Conservation (phyloP, 345 rosid species). For the Populus ilicifolia region DNA sequence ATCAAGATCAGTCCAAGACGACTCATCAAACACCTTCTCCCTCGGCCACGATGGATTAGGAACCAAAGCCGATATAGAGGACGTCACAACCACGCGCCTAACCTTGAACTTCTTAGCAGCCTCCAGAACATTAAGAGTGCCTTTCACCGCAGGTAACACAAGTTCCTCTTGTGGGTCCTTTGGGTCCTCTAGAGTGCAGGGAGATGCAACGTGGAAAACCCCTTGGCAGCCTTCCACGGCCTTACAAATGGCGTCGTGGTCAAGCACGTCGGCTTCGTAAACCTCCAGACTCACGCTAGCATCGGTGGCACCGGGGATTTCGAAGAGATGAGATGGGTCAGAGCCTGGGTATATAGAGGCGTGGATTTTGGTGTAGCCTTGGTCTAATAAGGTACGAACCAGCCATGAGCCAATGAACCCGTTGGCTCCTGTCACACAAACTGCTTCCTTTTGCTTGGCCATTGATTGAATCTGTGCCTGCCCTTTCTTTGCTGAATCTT, state of each 20-base stretch:
- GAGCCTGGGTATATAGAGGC: slow-evolving; percentile 62
- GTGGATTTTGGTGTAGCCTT: slow-evolving; percentile 59
- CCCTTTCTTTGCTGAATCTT: no score
- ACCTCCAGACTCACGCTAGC: slow-evolving; percentile 29
- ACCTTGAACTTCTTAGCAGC: slow-evolving; percentile 53
- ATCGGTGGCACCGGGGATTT: slow-evolving; percentile 37
- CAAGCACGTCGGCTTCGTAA: slow-evolving; percentile 61
- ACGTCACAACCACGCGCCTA: slow-evolving; percentile 72
- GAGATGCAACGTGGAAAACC: slow-evolving; percentile 87
- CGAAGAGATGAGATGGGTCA: slow-evolving; percentile 47
- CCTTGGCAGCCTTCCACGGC: slow-evolving; percentile 72
- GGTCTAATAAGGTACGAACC: slow-evolving; percentile 44
- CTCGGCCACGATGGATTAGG: slow-evolving; percentile 68
- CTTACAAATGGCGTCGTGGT: slow-evolving; percentile 42
- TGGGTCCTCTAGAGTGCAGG: slow-evolving; percentile 71
- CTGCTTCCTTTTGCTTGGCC: slow-evolving; percentile 32
- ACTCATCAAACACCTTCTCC: slow-evolving; percentile 48
- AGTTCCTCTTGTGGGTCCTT: slow-evolving; percentile 57
- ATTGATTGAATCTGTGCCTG: not conserved
- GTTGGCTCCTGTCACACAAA: slow-evolving; percentile 79
- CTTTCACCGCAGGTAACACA: slow-evolving; percentile 70
- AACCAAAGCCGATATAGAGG: slow-evolving; percentile 74
- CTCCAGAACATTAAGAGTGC: slow-evolving; percentile 63
- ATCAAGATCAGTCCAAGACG: slow-evolving; percentile 77
- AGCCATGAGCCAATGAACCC: slow-evolving; percentile 86